A percentile compares a stretch with the other conserved stretches of the same genome.
Conservation (phyloP, 805 yeast genomes). For the Metschnikowia bowlesiae region DNA sequence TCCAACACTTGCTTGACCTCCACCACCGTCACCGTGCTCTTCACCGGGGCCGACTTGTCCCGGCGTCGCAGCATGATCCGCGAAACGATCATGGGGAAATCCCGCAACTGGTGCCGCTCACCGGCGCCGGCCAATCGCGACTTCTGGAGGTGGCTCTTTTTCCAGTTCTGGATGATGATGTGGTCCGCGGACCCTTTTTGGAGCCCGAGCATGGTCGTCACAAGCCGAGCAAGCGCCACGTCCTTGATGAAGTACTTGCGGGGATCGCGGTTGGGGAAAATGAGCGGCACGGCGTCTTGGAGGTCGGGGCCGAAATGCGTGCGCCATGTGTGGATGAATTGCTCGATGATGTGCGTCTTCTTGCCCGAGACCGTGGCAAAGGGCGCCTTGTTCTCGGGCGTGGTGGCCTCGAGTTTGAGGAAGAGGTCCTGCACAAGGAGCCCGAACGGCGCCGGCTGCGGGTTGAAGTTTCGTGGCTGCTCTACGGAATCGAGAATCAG, state of each 20-base stretch:
- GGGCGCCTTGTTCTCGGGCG: constrained; percentile 15
- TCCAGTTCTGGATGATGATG: constrained; percentile 33
- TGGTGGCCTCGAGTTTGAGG: constrained; percentile 14
- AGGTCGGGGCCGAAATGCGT: constrained; percentile 46
- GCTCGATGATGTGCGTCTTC: constrained; percentile 17
- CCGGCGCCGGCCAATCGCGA: constrained; percentile 39
- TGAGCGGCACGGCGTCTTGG: constrained; percentile 60
- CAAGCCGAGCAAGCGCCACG: constrained; percentile 46
- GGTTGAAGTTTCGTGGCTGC: constrained; percentile 15
- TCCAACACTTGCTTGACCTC: constrained; percentile 32
- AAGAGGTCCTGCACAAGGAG: constrained; percentile 17
- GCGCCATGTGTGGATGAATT: constrained; percentile 29
- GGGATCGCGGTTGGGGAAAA: constrained; percentile 60
- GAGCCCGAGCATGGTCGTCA: constrained; percentile 49
- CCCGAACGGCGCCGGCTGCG: constrained; percentile 14
- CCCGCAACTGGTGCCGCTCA: constrained; percentile 26
- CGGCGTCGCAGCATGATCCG: constrained; percentile 51
- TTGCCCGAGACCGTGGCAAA: constrained; percentile 16
- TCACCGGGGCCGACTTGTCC: constrained; percentile 38
- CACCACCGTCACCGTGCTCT: constrained; percentile 19
- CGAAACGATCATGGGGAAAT: constrained; percentile 46
- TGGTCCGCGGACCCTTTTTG: constrained; percentile 62
- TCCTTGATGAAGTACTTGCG: constrained; percentile 65
- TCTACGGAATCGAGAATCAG: constrained; percentile 15
- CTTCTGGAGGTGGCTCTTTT: constrained; percentile 33